These are phyloP conservation scores for Irpex rosettiformis DNA, from an alignment of 1,284 basidiomycete species.

Conservation along the genomic window DNA sequence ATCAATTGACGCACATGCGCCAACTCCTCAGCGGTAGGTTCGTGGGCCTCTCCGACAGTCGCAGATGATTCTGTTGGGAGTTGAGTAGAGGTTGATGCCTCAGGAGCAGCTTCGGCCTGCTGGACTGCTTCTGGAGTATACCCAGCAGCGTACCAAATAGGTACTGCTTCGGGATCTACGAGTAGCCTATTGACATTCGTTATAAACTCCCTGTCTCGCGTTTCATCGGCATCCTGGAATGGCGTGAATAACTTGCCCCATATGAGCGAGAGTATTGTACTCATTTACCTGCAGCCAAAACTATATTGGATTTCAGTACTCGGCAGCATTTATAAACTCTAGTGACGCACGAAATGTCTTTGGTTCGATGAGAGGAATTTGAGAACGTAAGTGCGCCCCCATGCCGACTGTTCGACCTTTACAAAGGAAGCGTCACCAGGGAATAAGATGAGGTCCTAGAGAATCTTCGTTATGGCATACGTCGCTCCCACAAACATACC, in stretches of 20 bases:
- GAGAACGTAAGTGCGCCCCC: constrained; percentile 71
- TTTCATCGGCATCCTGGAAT: constrained; percentile 60
- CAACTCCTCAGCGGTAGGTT: constrained; percentile 24
- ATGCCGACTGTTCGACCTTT: constrained; percentile 56
- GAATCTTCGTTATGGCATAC: not conserved
- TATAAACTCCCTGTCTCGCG: constrained; percentile 66
- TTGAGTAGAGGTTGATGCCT: not conserved
- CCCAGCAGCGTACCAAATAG: constrained; percentile 48
- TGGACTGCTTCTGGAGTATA: not conserved
- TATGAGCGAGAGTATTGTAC: not conserved
- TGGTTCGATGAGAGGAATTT: constrained; percentile 80
- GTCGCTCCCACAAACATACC: not conserved
- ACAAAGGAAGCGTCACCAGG: constrained; percentile 75
- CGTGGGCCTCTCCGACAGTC: constrained; percentile 6
- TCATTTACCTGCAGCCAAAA: constrained; percentile 77
- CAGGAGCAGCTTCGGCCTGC: constrained; percentile 5
- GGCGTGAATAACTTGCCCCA: not conserved
- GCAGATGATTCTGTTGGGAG: constrained; percentile 4
- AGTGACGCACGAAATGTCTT: constrained; percentile 68
- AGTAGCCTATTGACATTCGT: constrained; percentile 66
- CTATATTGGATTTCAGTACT: constrained; percentile 32
- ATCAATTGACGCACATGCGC: constrained; percentile 25
- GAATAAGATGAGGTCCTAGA: constrained; percentile 73
- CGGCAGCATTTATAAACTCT: too few species aligned
- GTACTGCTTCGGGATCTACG: constrained; percentile 56